These are phyloP conservation scores for Aureobasidium sp. DNA, from an alignment of 2,329 filamentous ascomycete genomes.

Conservation along the genomic window DNA sequence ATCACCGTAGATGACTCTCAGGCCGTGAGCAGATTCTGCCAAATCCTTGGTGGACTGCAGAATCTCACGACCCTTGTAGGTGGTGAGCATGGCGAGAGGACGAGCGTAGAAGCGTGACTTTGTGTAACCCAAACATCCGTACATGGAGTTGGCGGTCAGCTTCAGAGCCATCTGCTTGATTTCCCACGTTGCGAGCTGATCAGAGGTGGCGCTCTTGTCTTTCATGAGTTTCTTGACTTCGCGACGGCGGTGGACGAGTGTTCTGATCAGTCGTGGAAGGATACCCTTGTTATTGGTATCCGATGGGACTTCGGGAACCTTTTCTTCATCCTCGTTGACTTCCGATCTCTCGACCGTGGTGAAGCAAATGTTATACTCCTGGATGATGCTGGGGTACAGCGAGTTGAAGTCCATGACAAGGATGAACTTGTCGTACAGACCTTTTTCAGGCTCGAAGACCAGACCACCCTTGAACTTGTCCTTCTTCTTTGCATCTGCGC, in stretches of 20 bases:
- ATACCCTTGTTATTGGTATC: slow-evolving; percentile 70
- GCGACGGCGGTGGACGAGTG: slow-evolving; percentile 76
- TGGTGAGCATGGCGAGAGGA: slow-evolving; percentile 89
- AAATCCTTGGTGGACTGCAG: slow-evolving; percentile 90
- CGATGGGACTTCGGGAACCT: slow-evolving; percentile 75
- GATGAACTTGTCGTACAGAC: slow-evolving; percentile 95
- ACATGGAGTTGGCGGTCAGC: slow-evolving; percentile 98
- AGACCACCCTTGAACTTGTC: slow-evolving; percentile 99
- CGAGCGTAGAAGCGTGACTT: slow-evolving; percentile 96
- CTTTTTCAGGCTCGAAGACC: slow-evolving; percentile 95
- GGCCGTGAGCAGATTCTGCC: slow-evolving; percentile 70
- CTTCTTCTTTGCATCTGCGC: slow-evolving; percentile 78
- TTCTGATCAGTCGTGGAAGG: slow-evolving; percentile 81
- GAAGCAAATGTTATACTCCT: slow-evolving; percentile 99
- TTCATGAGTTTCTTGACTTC: slow-evolving; percentile 98
- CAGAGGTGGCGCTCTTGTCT: slow-evolving; percentile 71
- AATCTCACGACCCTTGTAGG: slow-evolving; percentile 96
- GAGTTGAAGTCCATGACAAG: slow-evolving; percentile 99
- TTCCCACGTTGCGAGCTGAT: slow-evolving; percentile 90
- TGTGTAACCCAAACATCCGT: slow-evolving; percentile 93
- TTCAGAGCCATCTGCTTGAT: slow-evolving; percentile 97
- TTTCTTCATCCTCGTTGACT: slow-evolving; percentile 68
- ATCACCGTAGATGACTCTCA: slow-evolving; percentile 97
- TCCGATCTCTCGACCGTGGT: slow-evolving; percentile 80
- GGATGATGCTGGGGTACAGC: slow-evolving; percentile 95